Percentiles rank a stretch among this genome's conserved stretches.
Evolutionary conservation across 2,329 filamentous ascomycete species (phyloP).

Genomic region (Microdochium trichocladiopsis): DNA sequence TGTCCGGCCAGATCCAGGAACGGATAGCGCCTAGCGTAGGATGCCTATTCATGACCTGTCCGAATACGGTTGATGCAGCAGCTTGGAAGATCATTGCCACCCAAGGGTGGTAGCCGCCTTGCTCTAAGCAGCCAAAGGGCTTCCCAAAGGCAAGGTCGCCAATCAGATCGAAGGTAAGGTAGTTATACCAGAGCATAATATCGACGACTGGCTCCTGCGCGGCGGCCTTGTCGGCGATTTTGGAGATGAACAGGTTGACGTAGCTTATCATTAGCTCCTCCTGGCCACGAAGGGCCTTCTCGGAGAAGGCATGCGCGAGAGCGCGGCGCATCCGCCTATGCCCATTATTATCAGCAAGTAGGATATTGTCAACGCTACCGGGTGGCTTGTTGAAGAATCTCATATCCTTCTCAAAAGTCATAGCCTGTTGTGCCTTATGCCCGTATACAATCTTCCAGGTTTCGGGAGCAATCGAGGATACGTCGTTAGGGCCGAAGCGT

Average conservation of each 20-base stretch:
- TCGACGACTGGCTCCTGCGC: constrained; percentile 13
- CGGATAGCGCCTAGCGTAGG: too few species aligned
- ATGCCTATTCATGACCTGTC: too few species aligned
- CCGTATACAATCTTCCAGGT: neutral
- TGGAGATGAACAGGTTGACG: constrained; percentile 3
- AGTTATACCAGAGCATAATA: constrained; percentile 31
- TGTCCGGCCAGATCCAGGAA: too few species aligned
- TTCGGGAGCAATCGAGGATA: neutral
- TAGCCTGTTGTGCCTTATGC: neutral
- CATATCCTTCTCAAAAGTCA: neutral
- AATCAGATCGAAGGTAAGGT: constrained; percentile 33
- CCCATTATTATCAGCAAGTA: neutral
- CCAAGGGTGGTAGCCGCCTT: constrained; percentile 26
- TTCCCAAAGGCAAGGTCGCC: constrained; percentile 40
- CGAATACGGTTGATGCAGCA: neutral
- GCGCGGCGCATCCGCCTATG: neutral
- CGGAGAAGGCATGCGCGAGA: neutral
- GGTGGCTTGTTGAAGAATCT: neutral
- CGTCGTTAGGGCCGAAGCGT: neutral
- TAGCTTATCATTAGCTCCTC: neutral
- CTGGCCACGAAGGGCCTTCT: neutral
- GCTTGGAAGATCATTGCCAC: constrained; percentile 15
- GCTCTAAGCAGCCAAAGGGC: constrained; percentile 28
- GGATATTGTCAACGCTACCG: constrained; percentile 8
- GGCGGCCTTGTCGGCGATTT: constrained; percentile 15